phyloP scores from a whole-genome alignment of 2,329 filamentous ascomycete species.

The Pochonia chlamydosporia region DNA sequence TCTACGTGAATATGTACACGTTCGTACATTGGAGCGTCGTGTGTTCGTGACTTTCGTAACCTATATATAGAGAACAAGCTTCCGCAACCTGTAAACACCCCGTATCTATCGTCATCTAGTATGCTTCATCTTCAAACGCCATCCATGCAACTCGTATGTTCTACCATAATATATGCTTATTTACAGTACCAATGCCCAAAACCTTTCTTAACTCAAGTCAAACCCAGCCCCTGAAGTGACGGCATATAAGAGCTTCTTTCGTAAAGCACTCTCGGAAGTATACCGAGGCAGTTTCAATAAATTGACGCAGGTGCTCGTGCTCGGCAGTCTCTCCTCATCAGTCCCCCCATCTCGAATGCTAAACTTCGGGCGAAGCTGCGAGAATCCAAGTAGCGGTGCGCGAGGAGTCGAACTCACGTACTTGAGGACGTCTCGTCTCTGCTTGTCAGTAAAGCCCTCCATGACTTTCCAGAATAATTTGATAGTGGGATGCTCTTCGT shows the following conservation, averaged over 20 bases:
- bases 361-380: slow-evolving; percentile 77
- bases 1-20: too few species aligned
- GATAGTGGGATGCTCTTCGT: slow-evolving; percentile 77
- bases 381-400: slow-evolving; percentile 84
- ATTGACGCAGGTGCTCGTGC: slow-evolving; percentile 94
- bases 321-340: slow-evolving; percentile 69
- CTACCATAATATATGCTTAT: background rate
- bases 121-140: slow-evolving; percentile 6
- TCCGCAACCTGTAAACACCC: too few species aligned
- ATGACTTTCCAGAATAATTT: slow-evolving; percentile 90
- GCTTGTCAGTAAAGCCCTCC: slow-evolving; percentile 65
- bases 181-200: background rate
- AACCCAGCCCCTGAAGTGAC: slow-evolving; percentile 89
- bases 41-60: too few species aligned
- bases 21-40: too few species aligned
- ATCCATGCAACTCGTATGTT: slow-evolving; percentile 11
- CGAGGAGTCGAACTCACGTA: slow-evolving; percentile 93
- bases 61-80: too few species aligned
- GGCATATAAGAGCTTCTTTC: slow-evolving; percentile 81
- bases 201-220: slow-evolving; percentile 58
- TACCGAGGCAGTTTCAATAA: slow-evolving; percentile 88
- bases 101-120: background rate
- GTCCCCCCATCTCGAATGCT: slow-evolving; percentile 72
- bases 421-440: slow-evolving; percentile 82
- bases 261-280: slow-evolving; percentile 55